These are phyloP conservation scores for Penicillium tannophilum DNA, from an alignment of 495 filamentous ascomycete genomes.

Conservation along the genomic window DNA sequence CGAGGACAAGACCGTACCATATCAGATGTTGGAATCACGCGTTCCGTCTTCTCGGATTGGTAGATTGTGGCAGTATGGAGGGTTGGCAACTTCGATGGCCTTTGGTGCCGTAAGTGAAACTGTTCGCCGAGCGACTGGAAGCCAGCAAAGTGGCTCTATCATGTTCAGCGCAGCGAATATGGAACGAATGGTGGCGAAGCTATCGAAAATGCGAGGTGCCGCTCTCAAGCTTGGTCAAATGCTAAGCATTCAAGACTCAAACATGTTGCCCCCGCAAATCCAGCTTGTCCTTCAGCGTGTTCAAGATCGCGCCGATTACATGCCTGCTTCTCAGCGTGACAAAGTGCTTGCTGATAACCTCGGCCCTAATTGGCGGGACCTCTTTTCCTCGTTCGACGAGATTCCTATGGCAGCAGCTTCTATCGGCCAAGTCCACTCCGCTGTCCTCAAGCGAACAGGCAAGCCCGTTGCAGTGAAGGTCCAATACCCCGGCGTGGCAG, in stretches of 20 bases:
- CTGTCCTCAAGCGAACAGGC: slow-evolving; percentile 73
- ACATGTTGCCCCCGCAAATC: slow-evolving; percentile 85
- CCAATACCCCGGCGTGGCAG: slow-evolving; percentile 95
- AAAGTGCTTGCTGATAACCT: slow-evolving; percentile 77
- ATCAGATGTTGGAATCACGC: slow-evolving; percentile 82
- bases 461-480: slow-evolving; percentile 89
- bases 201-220: slow-evolving; percentile 96
- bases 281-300: slow-evolving; percentile 88
- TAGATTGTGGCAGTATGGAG: slow-evolving; percentile 91
- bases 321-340: slow-evolving; percentile 91
- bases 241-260: slow-evolving; percentile 97
- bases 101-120: slow-evolving; percentile 89
- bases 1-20: slow-evolving; percentile 38
- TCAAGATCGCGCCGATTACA: slow-evolving; percentile 96
- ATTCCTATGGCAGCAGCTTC: slow-evolving; percentile 95
- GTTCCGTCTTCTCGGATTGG: slow-evolving; percentile 88
- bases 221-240: slow-evolving; percentile 97
- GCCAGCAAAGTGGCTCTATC: slow-evolving; percentile 67
- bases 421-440: slow-evolving; percentile 94
- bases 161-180: slow-evolving; percentile 90
- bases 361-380: slow-evolving; percentile 79
- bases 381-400: slow-evolving; percentile 85
- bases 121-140: slow-evolving; percentile 67
- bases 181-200: slow-evolving; percentile 86
- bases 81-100: slow-evolving; percentile 91